Percentiles rank a stretch among this genome's conserved stretches.
phyloP scores from a whole-genome alignment of 768 basidiomycete genomes.

The Kwoniella bestiolae region DNA sequence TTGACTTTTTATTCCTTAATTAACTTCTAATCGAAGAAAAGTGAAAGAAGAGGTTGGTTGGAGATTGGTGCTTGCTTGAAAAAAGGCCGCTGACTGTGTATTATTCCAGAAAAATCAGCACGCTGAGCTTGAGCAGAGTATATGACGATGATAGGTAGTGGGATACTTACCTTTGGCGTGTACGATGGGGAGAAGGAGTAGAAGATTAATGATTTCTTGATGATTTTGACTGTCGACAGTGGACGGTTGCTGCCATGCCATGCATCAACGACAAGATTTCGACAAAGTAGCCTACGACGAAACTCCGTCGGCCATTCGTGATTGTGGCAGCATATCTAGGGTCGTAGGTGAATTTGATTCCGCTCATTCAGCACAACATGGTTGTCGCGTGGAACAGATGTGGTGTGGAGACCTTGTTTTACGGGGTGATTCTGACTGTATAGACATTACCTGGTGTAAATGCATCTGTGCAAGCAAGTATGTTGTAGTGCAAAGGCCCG shows the following conservation, averaged over 20 bases:
- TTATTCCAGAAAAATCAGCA: not conserved
- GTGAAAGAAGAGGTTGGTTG: slow-evolving; percentile 23
- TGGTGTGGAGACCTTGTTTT: no score
- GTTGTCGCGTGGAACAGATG: no score
- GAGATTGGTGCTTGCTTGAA: slow-evolving; percentile 42
- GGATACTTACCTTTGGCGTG: slow-evolving; percentile 38
- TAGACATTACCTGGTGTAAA: no score
- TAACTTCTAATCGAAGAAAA: slow-evolving; percentile 18
- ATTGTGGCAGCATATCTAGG: no score
- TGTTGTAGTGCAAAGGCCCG: no score
- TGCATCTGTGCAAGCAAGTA: no score
- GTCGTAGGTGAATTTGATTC: no score
- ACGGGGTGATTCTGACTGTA: no score
- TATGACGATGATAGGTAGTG: not conserved
- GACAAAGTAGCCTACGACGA: not conserved
- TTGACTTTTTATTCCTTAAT: slow-evolving; percentile 35
- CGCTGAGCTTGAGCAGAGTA: no score
- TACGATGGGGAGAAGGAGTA: not conserved
- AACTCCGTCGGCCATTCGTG: slow-evolving; percentile 12
- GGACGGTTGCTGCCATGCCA: not conserved
- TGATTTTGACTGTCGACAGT: not conserved
- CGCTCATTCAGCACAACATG: no score
- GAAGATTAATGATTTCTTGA: not conserved
- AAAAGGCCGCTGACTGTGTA: slow-evolving; percentile 52
- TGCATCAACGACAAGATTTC: not conserved